Evolutionary conservation across 495 filamentous ascomycete species (phyloP), one percentile per base, ranked within the genome.

Genomic region (Talaromyces wortmannii): DNA sequence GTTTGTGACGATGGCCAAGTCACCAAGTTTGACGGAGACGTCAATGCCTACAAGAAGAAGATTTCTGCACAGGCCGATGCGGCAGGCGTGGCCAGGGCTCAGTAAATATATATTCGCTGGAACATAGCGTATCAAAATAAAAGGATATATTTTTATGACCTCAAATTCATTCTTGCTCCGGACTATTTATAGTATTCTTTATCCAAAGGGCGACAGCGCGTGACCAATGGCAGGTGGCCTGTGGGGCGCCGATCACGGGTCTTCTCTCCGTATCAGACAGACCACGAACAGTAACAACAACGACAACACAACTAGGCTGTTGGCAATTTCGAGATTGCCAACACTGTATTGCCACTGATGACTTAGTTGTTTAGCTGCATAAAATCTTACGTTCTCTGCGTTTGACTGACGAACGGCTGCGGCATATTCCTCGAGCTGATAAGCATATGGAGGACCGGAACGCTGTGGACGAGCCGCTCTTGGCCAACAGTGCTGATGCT

Each of bases 11-110:
- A 85, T 58, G 95, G 94, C 13, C 94, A 86, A 5, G 91, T 99
- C n/a, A 90, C 94, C 81, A 90, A 94, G 72, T 99, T 99, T 70
- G 83, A 86, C 53, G 94, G 94, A 30, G 91, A 92, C 67, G 91
- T 99, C 29, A 88, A 94, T 73, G 90, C 91, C 40, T 99, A 99
- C 74, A 99, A 99, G 85, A 95, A 87, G 83, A 82, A 88, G 70
- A 97, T 99, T 62, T 84, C 79, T 32, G 87, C 90, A 16, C 94
- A 97, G 72, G 94, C 94, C 13, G 88, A 94, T 66, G 83, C 83
- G 33, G 83, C 84, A 59, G 94, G 94, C 50, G 92, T 97, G 18
- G 92, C 64, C 29, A 63, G 66, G 30, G 64, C 67, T 56, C 74
- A 75, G 44, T 75, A 69, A 57, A 48, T 50, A 12, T 46, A 46